Conservation (phyloP, 495 filamentous ascomycete species). For the Aspergillus cavernicola region DNA sequence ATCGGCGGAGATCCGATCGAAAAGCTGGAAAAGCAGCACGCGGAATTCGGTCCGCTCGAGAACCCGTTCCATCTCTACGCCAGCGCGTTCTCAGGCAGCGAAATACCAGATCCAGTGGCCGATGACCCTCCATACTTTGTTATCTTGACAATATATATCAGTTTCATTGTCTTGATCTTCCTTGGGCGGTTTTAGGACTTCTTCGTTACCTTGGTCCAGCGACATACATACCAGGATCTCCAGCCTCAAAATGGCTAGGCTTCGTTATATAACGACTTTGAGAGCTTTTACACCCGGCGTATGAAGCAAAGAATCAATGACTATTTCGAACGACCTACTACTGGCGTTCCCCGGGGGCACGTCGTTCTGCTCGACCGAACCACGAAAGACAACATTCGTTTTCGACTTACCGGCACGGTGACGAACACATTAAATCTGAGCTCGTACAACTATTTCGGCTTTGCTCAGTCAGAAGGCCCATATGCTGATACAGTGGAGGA, state of each 20-base stretch:
- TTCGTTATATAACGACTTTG: constrained; percentile 85
- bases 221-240: constrained; percentile 67
- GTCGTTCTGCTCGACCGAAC: constrained; percentile 78
- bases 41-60: constrained; percentile 78
- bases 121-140: constrained; percentile 89
- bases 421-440: constrained; percentile 90
- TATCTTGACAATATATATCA: constrained; percentile 87
- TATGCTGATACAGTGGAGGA: constrained; percentile 86
- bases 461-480: constrained; percentile 87
- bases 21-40: constrained; percentile 61
- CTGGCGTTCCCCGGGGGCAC: constrained; percentile 81
- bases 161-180: constrained; percentile 82
- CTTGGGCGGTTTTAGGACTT: constrained; percentile 86
- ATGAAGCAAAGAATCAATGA: constrained; percentile 86
- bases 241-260: constrained; percentile 75
- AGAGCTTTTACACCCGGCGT: constrained; percentile 87
- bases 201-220: constrained; percentile 77
- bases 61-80: constrained; percentile 68
- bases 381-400: constrained; percentile 73
- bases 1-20: constrained; percentile 55
- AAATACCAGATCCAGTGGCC: constrained; percentile 66
- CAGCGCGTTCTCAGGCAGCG: constrained; percentile 64
- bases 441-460: constrained; percentile 93
- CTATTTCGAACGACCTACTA: constrained; percentile 81
- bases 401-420: constrained; percentile 69